A percentile compares a stretch with the other conserved stretches of the same genome.
Conservation (phyloP, 805 yeast species). For the Saccharomycopsis lassenensis region DNA sequence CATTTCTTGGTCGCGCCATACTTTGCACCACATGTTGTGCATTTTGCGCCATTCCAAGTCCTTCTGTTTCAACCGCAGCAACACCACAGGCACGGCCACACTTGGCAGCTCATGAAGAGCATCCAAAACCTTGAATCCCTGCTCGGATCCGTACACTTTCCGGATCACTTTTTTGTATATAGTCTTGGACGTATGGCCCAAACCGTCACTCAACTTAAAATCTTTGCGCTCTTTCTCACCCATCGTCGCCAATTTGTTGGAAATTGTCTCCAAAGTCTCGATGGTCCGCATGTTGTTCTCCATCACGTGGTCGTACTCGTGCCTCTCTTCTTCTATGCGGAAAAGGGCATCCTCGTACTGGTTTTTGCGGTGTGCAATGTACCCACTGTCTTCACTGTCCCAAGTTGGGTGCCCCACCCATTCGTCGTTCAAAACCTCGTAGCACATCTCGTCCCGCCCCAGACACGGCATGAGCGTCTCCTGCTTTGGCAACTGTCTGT, state of each 20-base stretch:
- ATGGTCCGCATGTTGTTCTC: constrained; percentile 91
- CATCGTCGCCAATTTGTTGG: constrained; percentile 89
- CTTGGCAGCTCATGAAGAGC: constrained; percentile 93
- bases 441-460: constrained; percentile 97
- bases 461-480: constrained; percentile 96
- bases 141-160: constrained; percentile 84
- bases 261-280: constrained; percentile 89
- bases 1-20: constrained; percentile 97
- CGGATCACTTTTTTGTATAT: constrained; percentile 89
- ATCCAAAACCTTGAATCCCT: constrained; percentile 92
- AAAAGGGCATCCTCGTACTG: constrained; percentile 93
- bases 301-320: constrained; percentile 90
- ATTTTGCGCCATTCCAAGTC: constrained; percentile 98
- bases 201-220: constrained; percentile 82
- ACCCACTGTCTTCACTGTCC: constrained; percentile 99
- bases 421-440: constrained; percentile 97
- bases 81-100: constrained; percentile 84
- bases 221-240: constrained; percentile 74
- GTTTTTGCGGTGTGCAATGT: constrained; percentile 92
- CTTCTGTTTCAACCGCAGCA: constrained; percentile 87
- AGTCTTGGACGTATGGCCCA: constrained; percentile 83
- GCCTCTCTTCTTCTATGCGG: constrained; percentile 93
- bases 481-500: constrained; percentile 75
- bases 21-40: constrained; percentile 97
- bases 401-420: constrained; percentile 99